These are phyloP conservation scores for Colletotrichum kahawae DNA, from an alignment of 2,329 filamentous ascomycete species.

Conservation along the genomic window DNA sequence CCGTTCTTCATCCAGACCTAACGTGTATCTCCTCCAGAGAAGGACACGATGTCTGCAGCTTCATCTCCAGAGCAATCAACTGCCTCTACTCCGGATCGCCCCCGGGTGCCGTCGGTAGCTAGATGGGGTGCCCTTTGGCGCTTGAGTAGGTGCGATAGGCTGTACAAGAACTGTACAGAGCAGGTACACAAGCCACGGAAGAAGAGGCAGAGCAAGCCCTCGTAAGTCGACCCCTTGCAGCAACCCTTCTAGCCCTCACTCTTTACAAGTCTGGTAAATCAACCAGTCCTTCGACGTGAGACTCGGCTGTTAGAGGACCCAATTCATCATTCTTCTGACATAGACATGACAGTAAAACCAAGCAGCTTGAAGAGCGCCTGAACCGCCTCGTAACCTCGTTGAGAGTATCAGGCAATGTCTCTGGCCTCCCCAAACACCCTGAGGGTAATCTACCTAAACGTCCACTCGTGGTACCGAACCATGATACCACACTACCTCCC, in stretches of 20 bases:
- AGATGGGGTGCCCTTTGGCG: constrained; percentile 43
- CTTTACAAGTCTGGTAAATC: no score
- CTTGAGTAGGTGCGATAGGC: constrained; percentile 47
- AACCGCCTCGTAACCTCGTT: constrained; percentile 55
- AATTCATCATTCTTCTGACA: background rate
- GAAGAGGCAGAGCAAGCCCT: constrained; percentile 55
- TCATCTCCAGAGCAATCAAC: background rate
- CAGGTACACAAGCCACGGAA: constrained; percentile 56
- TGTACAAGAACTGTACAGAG: constrained; percentile 51
- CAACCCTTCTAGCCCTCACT: no score
- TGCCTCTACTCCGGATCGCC: background rate
- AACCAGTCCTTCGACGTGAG: no score
- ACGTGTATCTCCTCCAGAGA: background rate
- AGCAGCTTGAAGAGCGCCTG: constrained; percentile 54
- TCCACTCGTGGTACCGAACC: background rate
- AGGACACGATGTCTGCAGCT: background rate
- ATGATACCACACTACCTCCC: background rate
- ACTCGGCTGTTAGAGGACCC: no score
- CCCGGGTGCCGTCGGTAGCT: background rate
- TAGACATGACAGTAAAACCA: constrained; percentile 43
- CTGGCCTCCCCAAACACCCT: background rate
- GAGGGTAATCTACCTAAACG: background rate
- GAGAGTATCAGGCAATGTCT: constrained; percentile 45
- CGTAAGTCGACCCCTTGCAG: constrained; percentile 41
- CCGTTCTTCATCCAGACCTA: accelerated